phyloP scores from a whole-genome alignment of 2,329 filamentous ascomycete genomes.

The Domatiomyces catenatus region DNA sequence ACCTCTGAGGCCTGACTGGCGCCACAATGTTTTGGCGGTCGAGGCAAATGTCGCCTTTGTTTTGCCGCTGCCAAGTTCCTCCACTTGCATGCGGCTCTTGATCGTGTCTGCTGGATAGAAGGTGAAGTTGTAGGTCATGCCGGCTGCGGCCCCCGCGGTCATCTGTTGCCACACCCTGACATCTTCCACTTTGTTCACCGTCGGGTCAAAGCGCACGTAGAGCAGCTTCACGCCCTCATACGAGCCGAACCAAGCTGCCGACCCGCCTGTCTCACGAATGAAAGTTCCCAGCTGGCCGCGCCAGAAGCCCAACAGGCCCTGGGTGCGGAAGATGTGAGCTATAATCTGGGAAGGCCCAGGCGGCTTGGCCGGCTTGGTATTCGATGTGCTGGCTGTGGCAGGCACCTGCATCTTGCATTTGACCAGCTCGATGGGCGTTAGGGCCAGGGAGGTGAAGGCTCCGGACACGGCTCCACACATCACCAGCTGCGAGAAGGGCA shows the following conservation, averaged over 20 bases:
- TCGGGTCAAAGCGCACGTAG: conserved; percentile 46
- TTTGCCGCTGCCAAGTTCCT: conserved; percentile 17
- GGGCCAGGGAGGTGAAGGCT: conserved; percentile 72
- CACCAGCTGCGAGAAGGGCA: conserved; percentile 63
- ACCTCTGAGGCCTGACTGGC: conserved; percentile 63
- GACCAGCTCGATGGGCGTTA: conserved; percentile 91
- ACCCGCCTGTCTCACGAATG: conserved; percentile 83
- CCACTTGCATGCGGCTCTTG: conserved; percentile 91
- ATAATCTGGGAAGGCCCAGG: conserved; percentile 56
- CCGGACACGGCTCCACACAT: conserved; percentile 74
- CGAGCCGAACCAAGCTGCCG: conserved; percentile 85
- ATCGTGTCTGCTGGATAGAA: conserved; percentile 97
- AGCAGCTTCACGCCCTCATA: conserved; percentile 66
- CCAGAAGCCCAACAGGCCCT: conserved; percentile 83
- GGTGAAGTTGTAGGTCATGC: conserved; percentile 88
- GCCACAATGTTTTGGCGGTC: conserved; percentile 63
- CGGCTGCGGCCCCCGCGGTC: conserved; percentile 69
- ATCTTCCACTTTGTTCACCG: conserved; percentile 12
- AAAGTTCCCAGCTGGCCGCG: conserved; percentile 85
- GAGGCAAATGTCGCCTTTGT: conserved; percentile 47
- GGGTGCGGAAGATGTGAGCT: conserved; percentile 60
- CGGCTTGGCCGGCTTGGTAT: conserved; percentile 29
- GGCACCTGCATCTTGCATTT: conserved; percentile 97
- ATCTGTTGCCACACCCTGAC: conserved; percentile 78
- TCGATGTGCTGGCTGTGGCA: conserved; percentile 15